Evolutionary conservation across 768 basidiomycete genomes (phyloP).

Genomic region (Basidioascus undulatus): DNA sequence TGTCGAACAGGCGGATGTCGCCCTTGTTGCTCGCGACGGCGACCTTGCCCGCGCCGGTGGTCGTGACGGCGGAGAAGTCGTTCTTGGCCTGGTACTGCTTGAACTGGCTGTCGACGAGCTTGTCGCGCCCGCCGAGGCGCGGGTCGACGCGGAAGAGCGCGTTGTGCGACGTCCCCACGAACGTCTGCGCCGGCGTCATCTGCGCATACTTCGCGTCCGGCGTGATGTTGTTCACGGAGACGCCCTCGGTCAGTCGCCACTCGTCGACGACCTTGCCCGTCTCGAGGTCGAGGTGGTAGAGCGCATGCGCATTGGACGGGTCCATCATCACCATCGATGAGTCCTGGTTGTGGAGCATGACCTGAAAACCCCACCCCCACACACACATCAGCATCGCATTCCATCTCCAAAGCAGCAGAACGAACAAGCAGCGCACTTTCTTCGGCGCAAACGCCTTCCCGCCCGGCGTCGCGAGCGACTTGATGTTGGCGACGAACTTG

Average conservation of each 20-base stretch:
- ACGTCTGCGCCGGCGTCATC: slow-evolving; percentile 71
- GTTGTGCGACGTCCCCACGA: slow-evolving; percentile 81
- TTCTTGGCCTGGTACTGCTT: slow-evolving; percentile 93
- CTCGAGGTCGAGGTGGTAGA: slow-evolving; percentile 76
- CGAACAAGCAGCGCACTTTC: slow-evolving; percentile 36
- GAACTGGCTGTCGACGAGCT: slow-evolving; percentile 80
- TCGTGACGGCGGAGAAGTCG: slow-evolving; percentile 76
- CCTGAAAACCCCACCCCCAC: too few species aligned
- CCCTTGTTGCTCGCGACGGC: slow-evolving; percentile 93
- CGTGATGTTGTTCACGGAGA: slow-evolving; percentile 67
- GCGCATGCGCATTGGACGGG: slow-evolving; percentile 46
- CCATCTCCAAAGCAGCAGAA: not conserved
- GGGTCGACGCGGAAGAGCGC: slow-evolving; percentile 95
- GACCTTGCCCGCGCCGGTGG: slow-evolving; percentile 62
- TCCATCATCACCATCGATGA: slow-evolving; percentile 84
- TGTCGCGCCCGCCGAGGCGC: slow-evolving; percentile 66
- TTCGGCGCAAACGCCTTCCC: slow-evolving; percentile 62
- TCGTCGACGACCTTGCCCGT: slow-evolving; percentile 92
- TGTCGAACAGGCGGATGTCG: slow-evolving; percentile 81
- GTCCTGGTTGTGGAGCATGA: slow-evolving; percentile 26
- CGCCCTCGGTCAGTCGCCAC: slow-evolving; percentile 85
- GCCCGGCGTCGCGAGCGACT: slow-evolving; percentile 50
- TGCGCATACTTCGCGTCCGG: slow-evolving; percentile 88
- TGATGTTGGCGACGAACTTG: slow-evolving; percentile 69
- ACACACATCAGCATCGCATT: too few species aligned